A percentile compares a stretch with the other conserved stretches of the same genome.
Evolutionary conservation across 352 stramenopile species (phyloP).

Genomic region (Ophiocytium majus): DNA sequence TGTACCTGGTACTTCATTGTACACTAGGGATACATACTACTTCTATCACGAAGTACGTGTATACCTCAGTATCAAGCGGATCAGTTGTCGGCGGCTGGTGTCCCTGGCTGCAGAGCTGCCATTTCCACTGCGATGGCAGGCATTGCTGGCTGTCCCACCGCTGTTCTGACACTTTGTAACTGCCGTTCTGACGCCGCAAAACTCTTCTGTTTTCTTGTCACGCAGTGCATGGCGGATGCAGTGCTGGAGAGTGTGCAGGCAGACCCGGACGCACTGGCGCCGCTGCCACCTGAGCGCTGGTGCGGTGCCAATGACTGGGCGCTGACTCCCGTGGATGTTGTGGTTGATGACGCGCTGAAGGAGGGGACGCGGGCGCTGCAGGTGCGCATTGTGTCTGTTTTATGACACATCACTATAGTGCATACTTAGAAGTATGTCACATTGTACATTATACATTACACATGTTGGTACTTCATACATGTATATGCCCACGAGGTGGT

Average conservation of each 20-base stretch:
- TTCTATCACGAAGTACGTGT: no score
- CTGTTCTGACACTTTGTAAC: neutral
- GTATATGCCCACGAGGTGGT: no score
- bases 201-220: neutral
- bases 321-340: neutral
- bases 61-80: no score
- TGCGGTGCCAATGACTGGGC: conserved; percentile 15
- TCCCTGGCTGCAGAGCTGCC: neutral
- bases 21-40: neutral
- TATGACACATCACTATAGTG: no score
- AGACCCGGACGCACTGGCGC: conserved; percentile 35
- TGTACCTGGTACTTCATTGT: no score
- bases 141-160: neutral
- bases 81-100: neutral
- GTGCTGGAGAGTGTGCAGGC: conserved; percentile 35
- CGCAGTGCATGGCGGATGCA: conserved; percentile 51
- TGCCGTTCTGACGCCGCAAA: neutral
- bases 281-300: conserved; percentile 35
- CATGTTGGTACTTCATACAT: no score
- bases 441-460: no score
- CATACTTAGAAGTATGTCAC: no score
- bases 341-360: neutral
- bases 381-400: no score
- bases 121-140: neutral
- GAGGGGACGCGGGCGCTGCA: neutral